Percentiles rank a stretch among this genome's conserved stretches.
Evolutionary conservation across 2,329 filamentous ascomycete species (phyloP).

Genomic region (Epichloe aotearoae): DNA sequence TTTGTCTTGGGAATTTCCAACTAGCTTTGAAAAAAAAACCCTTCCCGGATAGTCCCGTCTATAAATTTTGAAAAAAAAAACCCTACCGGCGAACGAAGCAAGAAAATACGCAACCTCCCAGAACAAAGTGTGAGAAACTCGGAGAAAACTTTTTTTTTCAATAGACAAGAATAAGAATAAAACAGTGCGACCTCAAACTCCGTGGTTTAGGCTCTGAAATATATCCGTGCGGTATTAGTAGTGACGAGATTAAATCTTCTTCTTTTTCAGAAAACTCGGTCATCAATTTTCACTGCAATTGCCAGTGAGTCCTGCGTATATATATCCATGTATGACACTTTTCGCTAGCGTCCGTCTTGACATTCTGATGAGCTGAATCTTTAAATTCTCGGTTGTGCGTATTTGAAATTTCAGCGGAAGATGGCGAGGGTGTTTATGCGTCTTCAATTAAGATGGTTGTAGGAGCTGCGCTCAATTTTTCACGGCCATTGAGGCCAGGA

Average conservation of each 20-base stretch:
- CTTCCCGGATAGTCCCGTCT: conserved; percentile 1
- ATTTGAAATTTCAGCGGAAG: neutral
- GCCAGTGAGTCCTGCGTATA: neutral
- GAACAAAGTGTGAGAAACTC: neutral
- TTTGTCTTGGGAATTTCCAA: neutral
- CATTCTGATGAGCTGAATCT: neutral
- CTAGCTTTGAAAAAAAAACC: neutral
- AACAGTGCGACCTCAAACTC: neutral
- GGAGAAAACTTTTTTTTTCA: neutral
- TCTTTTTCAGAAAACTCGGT: neutral
- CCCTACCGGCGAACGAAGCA: neutral
- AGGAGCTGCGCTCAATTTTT: conserved; percentile 68
- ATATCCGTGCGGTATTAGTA: neutral
- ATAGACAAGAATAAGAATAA: neutral
- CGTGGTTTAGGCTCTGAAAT: neutral
- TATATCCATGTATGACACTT: neutral
- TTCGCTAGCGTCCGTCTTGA: neutral
- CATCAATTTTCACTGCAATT: neutral
- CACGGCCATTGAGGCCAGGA: conserved; percentile 79
- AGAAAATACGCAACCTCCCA: neutral
- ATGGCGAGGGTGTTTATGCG: conserved; percentile 16
- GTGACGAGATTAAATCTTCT: neutral
- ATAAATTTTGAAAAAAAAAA: neutral
- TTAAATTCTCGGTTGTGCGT: neutral
- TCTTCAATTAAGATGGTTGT: conserved; percentile 68